Evolutionary conservation across 768 basidiomycete genomes (phyloP), one percentile per base, ranked within the genome.

Genomic region (Russula foetens): DNA sequence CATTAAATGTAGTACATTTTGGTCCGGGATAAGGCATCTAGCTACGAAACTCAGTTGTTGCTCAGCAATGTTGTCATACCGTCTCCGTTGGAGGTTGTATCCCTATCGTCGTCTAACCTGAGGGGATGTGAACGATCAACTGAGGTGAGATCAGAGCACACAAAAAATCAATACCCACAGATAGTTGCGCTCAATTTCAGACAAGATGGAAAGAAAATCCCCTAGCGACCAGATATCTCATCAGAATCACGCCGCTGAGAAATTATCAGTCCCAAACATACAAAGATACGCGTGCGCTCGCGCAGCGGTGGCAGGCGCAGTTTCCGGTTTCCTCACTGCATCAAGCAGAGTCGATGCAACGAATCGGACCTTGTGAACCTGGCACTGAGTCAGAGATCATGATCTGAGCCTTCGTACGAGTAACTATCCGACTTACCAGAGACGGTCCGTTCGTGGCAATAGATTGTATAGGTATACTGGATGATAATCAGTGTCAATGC

Each of bases 291-390:
- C 86, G 68, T 94, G 89, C 3, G 92, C 93, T 39, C 91, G 82
- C 44, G 89, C 88, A 46, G 90, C 90, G 46, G 84, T 88, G 7
- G 81, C 86, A 58, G 88, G 88, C 15, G 86, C 85, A 7, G 84
- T 88, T 68, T 90, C 88, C 50, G 84, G 88, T 72, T 88, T 87
- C 52, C 85, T 79, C 35, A 95, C 87, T 19, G 89, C 84, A 69
- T 94, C 92, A 60, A 95, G 77, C 53, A 96, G 75, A 2, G 91
- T 92, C 14, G 91, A 94, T 17, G 93, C 93, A 39, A 95, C 91
- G 71, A 92, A 95, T 59, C 93, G 85, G 63, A 95, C 92, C 79
- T 95, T 95, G 70, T 90, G 86, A 17, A 95, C 90, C 85, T 88
- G 63, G 35, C 74, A 54, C 28, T 17, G 7, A 15, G 44, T 58